Percentiles rank a stretch among this genome's conserved stretches.
Evolutionary conservation across 768 basidiomycete species (phyloP).

Genomic region (Gyrodon lividus): DNA sequence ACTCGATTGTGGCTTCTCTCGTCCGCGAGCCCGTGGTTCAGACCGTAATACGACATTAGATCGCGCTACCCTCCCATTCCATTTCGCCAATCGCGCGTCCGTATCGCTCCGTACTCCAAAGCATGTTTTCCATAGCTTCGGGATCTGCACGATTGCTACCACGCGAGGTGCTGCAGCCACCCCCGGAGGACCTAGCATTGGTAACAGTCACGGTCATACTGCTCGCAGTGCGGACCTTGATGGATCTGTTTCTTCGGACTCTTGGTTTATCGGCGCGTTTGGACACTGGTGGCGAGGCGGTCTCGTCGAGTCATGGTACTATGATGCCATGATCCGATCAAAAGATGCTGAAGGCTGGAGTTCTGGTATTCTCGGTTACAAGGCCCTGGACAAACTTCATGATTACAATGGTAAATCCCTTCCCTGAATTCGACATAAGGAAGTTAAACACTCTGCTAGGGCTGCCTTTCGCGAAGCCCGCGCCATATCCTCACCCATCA

Average conservation of each 20-base stretch:
- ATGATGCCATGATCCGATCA: slow-evolving; percentile 58
- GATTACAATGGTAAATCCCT: slow-evolving; percentile 59
- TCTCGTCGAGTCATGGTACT: slow-evolving; percentile 77
- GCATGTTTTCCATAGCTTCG: slow-evolving; percentile 83
- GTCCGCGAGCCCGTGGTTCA: slow-evolving; percentile 25
- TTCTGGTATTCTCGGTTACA: slow-evolving; percentile 76
- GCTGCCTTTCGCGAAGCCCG: slow-evolving; percentile 52
- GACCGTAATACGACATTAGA: slow-evolving; percentile 20
- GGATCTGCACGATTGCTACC: slow-evolving; percentile 79
- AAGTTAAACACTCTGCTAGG: slow-evolving; percentile 32
- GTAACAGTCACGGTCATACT: slow-evolving; percentile 22
- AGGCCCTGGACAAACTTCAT: slow-evolving; percentile 66
- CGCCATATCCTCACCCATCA: slow-evolving; percentile 41
- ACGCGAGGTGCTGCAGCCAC: slow-evolving; percentile 31
- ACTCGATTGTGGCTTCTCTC: slow-evolving; percentile 27
- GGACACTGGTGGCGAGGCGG: slow-evolving; percentile 91
- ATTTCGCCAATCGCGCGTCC: slow-evolving; percentile 91
- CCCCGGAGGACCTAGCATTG: slow-evolving; percentile 59
- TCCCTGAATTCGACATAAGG: not conserved
- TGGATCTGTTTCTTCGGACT: slow-evolving; percentile 60
- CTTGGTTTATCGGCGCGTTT: slow-evolving; percentile 90
- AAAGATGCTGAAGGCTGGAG: slow-evolving; percentile 74
- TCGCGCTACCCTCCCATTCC: slow-evolving; percentile 46
- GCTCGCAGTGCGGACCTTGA: slow-evolving; percentile 36
- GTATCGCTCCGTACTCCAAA: slow-evolving; percentile 91